Evolutionary conservation across 2,329 filamentous ascomycete species (phyloP).

Genomic region (Lizonia empirigonia): DNA sequence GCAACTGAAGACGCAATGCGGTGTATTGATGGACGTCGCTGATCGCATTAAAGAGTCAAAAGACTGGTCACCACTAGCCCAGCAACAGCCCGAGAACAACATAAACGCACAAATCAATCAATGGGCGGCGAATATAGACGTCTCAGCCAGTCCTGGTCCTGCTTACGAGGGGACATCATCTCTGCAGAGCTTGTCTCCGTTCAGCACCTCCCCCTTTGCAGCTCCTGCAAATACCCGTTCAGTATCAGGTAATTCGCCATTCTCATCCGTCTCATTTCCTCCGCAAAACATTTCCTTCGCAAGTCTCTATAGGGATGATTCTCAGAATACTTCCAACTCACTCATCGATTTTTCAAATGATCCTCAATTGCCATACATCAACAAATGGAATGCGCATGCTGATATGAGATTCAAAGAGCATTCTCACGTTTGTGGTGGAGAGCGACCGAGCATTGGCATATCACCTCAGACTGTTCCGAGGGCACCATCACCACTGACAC

Average conservation of each 20-base stretch:
- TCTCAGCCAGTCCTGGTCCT: constrained; percentile 6
- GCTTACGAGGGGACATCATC: neutral
- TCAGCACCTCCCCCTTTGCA: constrained; percentile 16
- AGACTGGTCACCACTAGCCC: constrained; percentile 30
- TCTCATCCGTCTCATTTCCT: constrained; percentile 13
- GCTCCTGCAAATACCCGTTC: constrained; percentile 3
- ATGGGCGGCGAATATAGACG: constrained; percentile 33
- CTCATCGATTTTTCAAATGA: constrained; percentile 19
- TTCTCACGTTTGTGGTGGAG: neutral
- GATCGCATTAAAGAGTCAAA: constrained; percentile 71
- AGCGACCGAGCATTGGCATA: neutral
- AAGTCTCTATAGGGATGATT: neutral
- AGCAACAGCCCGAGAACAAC: constrained; percentile 9
- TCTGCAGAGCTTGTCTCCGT: neutral
- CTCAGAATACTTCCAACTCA: neutral
- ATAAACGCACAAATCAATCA: constrained; percentile 26
- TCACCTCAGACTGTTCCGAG: neutral
- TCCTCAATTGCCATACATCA: neutral
- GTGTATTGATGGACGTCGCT: constrained; percentile 71
- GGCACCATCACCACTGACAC: neutral
- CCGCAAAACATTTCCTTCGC: neutral
- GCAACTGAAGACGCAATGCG: constrained; percentile 71
- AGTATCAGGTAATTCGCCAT: constrained; percentile 26
- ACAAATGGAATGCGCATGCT: constrained; percentile 15
- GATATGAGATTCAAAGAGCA: constrained; percentile 20